Base-by-base conservation (phyloP, 192 early-diverging fungal genomes). In the Jimgerdemannia lactiflua region DNA sequence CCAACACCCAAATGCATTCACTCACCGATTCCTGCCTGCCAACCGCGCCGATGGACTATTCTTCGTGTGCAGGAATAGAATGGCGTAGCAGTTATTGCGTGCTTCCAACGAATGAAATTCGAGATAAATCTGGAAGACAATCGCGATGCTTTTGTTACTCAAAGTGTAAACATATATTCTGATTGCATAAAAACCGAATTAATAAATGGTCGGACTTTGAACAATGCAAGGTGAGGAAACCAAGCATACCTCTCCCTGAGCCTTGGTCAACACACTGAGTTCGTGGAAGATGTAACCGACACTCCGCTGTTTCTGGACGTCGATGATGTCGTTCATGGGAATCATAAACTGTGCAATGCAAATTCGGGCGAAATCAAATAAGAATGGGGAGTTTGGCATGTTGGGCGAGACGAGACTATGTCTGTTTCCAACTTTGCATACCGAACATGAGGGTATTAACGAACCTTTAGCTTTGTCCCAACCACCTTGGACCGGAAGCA, bases 401-500 rank as follows among this genome's bases (percentile, higher is more conserved):
- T 1, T 29, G 29, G 29, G 29, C 29, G 29, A 29, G 29, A 29
- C 29, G 29, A 29, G 29, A 29, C 29, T 29, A 29, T 29, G 29
- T 29, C 29, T 29, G 29, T 29, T 29, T 29, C 29, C 29, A 29
- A 29, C 29, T 29, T 29, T 29, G 29, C 40, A 54, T 42, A 39
- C 4, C 2, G 7, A 69, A 49, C 4, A 1, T 39, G 41, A n/a
- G 4, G 17, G n/a, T 11, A 19, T 10, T 40, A 14, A 66, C 20
- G 65, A 70, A 85, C 81, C 71, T 87, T 87, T 8, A 84, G 79
- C 18, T 84, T 75, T 3, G 79, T 80, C 18, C 85, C 89, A 70
- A 90, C 81, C 7, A 82, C 77, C 65, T 82, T 84, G 17, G 89
- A 88, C 63, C 86, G 87, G 79, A 89, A 92, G 63, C 88, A 92